These are phyloP conservation scores for Amphichorda felina DNA, from an alignment of 2,329 filamentous ascomycete species.

Conservation along the genomic window DNA sequence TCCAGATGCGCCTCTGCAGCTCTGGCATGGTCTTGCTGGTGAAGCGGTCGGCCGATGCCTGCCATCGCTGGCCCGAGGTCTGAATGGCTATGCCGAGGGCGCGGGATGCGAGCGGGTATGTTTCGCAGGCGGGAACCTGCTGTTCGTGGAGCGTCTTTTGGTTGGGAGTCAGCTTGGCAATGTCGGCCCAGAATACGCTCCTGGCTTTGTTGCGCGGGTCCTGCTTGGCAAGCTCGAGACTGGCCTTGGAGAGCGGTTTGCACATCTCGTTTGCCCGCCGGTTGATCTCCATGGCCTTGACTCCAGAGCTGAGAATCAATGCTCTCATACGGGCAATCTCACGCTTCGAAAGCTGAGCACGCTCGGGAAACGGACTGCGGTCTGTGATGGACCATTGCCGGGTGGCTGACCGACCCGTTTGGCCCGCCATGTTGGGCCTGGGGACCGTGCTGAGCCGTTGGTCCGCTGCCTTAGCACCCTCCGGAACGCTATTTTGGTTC, in stretches of 20 bases:
- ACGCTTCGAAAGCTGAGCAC: slow-evolving; percentile 39
- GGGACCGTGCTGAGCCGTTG: neutral
- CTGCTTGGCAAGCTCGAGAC: slow-evolving; percentile 6
- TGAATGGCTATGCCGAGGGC: slow-evolving; percentile 35
- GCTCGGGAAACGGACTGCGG: slow-evolving; percentile 21
- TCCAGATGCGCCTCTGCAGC: slow-evolving; percentile 36
- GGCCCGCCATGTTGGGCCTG: neutral
- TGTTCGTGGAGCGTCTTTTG: slow-evolving; percentile 17
- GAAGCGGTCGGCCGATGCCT: slow-evolving; percentile 47
- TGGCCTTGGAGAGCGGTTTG: slow-evolving; percentile 17
- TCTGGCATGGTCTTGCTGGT: slow-evolving; percentile 40
- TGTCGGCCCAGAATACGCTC: slow-evolving; percentile 25
- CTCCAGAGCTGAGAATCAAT: slow-evolving; percentile 70
- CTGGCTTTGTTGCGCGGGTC: slow-evolving; percentile 11
- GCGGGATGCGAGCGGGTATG: slow-evolving; percentile 40
- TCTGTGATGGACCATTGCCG: slow-evolving; percentile 42
- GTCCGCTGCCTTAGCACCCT: slow-evolving; percentile 7
- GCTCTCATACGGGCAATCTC: slow-evolving; percentile 72
- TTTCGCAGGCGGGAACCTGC: slow-evolving; percentile 26
- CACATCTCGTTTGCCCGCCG: slow-evolving; percentile 45
- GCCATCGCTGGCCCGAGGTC: slow-evolving; percentile 41
- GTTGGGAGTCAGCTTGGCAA: slow-evolving; percentile 27
- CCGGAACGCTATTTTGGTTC: slow-evolving; percentile 13
- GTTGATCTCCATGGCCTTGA: slow-evolving; percentile 76
- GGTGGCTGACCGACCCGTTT: slow-evolving; percentile 6